These are phyloP conservation scores for Eucalyptus curtisii DNA, from an alignment of 345 rosid genomes.

Conservation along the genomic window DNA sequence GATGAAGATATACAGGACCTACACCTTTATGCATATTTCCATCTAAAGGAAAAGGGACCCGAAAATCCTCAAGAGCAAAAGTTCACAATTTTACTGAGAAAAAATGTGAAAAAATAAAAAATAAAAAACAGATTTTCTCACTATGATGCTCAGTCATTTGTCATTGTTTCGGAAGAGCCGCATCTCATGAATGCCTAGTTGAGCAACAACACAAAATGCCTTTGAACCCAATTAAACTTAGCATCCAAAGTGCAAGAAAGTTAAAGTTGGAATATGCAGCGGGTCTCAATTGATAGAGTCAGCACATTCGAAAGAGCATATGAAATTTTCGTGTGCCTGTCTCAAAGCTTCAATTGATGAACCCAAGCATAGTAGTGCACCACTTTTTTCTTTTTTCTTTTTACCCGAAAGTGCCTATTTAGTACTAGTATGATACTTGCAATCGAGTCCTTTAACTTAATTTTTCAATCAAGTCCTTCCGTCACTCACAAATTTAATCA, in stretches of 20 bases:
- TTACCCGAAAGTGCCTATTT: background rate
- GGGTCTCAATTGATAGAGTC: background rate
- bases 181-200: background rate
- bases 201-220: background rate
- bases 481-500: background rate
- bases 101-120: background rate
- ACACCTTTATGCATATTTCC: background rate
- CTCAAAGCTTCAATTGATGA: background rate
- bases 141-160: background rate
- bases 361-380: background rate
- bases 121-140: background rate
- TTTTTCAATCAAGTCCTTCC: background rate
- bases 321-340: background rate
- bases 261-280: background rate
- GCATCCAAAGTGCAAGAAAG: background rate
- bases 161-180: background rate
- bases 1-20: background rate
- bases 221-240: background rate
- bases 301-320: background rate
- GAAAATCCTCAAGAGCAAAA: background rate
- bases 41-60: background rate
- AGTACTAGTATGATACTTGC: background rate
- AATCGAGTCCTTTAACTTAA: background rate
- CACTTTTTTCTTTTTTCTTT: accelerated
- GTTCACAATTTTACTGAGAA: background rate